Evolutionary conservation across 2,329 filamentous ascomycete species (phyloP).

Genomic region (Massarina eburnea): DNA sequence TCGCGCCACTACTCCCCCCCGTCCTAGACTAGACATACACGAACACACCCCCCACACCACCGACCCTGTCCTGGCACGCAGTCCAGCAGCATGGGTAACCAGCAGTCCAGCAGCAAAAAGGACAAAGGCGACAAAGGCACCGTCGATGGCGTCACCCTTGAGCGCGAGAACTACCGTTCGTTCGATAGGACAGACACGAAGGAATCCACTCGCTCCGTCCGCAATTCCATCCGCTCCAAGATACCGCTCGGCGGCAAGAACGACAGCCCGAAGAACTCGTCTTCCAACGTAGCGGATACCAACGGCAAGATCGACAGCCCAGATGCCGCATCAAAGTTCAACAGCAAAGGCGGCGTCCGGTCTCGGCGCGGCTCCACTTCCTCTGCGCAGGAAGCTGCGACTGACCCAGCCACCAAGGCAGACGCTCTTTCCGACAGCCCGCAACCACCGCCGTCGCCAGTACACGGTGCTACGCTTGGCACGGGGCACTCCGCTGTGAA

Average conservation of each 20-base stretch:
- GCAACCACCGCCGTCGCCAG: constrained; percentile 76
- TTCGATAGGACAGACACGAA: constrained; percentile 92
- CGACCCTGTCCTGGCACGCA: constrained; percentile 11
- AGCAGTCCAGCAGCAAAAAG: constrained; percentile 64
- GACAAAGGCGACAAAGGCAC: constrained; percentile 48
- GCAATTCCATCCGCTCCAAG: constrained; percentile 80
- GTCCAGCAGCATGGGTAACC: constrained; percentile 70
- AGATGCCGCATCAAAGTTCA: constrained; percentile 74
- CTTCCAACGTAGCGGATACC: constrained; percentile 54
- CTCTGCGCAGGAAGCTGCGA: constrained; percentile 47
- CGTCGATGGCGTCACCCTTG: constrained; percentile 62
- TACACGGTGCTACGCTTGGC: constrained; percentile 73
- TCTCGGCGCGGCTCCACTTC: constrained; percentile 40
- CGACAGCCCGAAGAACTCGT: constrained; percentile 81
- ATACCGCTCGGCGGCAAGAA: constrained; percentile 72
- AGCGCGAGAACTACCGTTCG: constrained; percentile 75
- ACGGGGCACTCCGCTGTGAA: constrained; percentile 75
- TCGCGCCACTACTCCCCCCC: constrained; percentile 20
- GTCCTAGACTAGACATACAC: background rate
- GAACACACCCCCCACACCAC: constrained; percentile 4
- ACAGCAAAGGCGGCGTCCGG: constrained; percentile 52
- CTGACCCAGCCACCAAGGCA: constrained; percentile 36
- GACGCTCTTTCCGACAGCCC: constrained; percentile 34
- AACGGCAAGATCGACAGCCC: constrained; percentile 64
- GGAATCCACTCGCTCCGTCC: constrained; percentile 84